Evolutionary conservation across 2,329 filamentous ascomycete species (phyloP).

Genomic region (Coniochaeta pulveracea): DNA sequence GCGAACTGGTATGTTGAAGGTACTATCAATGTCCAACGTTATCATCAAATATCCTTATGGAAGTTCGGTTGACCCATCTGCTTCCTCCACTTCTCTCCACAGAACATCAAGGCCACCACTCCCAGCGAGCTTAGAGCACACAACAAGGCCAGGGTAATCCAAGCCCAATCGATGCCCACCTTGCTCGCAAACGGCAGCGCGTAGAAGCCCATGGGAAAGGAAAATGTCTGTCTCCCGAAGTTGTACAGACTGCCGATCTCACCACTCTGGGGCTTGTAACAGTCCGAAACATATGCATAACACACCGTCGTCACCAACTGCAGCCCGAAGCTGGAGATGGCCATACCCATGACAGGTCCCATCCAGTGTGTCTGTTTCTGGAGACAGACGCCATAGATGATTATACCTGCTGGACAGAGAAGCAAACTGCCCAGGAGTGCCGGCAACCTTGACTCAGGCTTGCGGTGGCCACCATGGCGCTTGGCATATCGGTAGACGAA

Average conservation of each 20-base stretch:
- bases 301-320: conserved; percentile 11
- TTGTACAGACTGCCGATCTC: conserved; percentile 9
- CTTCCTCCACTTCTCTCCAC: conserved; percentile 6
- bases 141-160: conserved; percentile 6
- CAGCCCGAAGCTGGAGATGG: conserved; percentile 7
- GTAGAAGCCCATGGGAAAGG: conserved; percentile 6
- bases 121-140: conserved; percentile 5
- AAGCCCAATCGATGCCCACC: conserved; percentile 7
- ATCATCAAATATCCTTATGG: conserved; percentile 7
- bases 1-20: too few relatives aligned
- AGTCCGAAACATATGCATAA: conserved; percentile 11
- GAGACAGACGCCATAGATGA: conserved; percentile 13
- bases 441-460: conserved; percentile 7
- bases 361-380: conserved; percentile 8
- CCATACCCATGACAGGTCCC: conserved; percentile 9
- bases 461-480: conserved; percentile 5
- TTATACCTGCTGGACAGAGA: conserved; percentile 10
- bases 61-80: conserved; percentile 6
- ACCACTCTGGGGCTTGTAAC: conserved; percentile 12
- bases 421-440: conserved; percentile 6
- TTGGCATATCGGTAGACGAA: conserved; percentile 5
- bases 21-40: too few relatives aligned
- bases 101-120: conserved; percentile 6
- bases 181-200: conserved; percentile 6
- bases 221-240: conserved; percentile 5